A percentile compares a stretch with the other conserved stretches of the same genome.
phyloP scores from a whole-genome alignment of 164 flowering plant genomes.

The Stephania japonica region DNA sequence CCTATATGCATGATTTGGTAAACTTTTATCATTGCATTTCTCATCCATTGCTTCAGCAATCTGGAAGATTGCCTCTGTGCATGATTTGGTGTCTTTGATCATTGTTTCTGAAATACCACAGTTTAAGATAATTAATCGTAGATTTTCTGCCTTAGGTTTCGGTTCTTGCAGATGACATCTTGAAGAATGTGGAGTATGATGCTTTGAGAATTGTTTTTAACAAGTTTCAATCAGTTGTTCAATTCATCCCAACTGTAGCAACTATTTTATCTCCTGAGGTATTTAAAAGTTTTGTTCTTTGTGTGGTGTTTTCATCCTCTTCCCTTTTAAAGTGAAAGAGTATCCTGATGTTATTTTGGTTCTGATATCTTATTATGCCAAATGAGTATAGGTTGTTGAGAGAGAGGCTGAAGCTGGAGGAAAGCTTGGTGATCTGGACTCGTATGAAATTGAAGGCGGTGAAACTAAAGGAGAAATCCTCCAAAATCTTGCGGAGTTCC shows the following conservation, averaged over 20 bases:
- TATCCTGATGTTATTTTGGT: not conserved
- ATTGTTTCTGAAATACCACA: not conserved
- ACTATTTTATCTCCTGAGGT: constrained; percentile 96
- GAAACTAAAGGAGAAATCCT: constrained; percentile 80
- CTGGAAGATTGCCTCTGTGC: not conserved
- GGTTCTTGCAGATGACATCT: constrained; percentile 87
- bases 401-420: constrained; percentile 90
- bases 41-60: not conserved
- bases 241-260: constrained; percentile 69
- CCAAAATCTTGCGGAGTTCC: constrained; percentile 87
- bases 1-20: not conserved
- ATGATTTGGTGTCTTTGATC: not conserved
- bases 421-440: constrained; percentile 70
- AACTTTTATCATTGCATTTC: not conserved
- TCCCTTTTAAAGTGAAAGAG: not conserved
- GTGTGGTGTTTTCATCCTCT: not conserved
- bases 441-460: constrained; percentile 93
- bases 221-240: constrained; percentile 78
- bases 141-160: constrained; percentile 50
- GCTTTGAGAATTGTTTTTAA: constrained; percentile 80
- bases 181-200: constrained; percentile 91
- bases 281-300: not conserved
- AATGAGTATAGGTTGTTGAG: constrained; percentile 54
- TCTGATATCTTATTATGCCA: constrained; percentile 2
- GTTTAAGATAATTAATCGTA: not conserved